Conservation (phyloP, 805 yeast genomes). For the Saccharomycopsis oosterbeekiorum region DNA sequence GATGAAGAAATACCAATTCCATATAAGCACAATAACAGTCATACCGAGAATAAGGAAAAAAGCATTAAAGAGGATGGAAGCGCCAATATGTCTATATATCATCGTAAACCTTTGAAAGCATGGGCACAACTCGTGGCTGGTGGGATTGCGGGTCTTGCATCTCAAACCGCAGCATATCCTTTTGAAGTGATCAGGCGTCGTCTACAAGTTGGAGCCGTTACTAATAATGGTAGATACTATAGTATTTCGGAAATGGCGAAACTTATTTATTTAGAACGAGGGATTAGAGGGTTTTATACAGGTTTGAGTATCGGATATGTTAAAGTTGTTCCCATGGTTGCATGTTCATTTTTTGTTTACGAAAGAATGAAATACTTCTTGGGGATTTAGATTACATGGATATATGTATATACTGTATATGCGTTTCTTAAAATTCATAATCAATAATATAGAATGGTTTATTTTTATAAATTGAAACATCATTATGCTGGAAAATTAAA, state of each 20-base stretch:
- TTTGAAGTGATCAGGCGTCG: conserved; percentile 90
- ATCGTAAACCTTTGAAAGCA: conserved; percentile 59
- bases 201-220: conserved; percentile 88
- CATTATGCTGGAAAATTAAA: not conserved
- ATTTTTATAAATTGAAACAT: too few relatives aligned
- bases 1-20: conserved; percentile 14
- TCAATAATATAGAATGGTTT: not conserved
- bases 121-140: conserved; percentile 95
- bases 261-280: conserved; percentile 60
- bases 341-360: conserved; percentile 90
- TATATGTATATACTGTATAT: not conserved
- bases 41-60: conserved; percentile 19
- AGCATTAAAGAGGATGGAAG: not conserved
- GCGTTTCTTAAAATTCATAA: not conserved
- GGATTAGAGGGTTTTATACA: conserved; percentile 81
- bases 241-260: conserved; percentile 45
- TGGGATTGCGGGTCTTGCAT: conserved; percentile 88
- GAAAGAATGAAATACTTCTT: conserved; percentile 69
- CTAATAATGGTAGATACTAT: conserved; percentile 45
- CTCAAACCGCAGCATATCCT: conserved; percentile 96
- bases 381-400: conserved; percentile 38
- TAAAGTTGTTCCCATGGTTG: conserved; percentile 94
- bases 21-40: not conserved
- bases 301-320: conserved; percentile 93
- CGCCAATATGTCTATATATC: conserved; percentile 17